Evolutionary conservation across 345 rosid species (phyloP), one percentile per base, ranked within the genome.

Genomic region (Hibiscus trionum): DNA sequence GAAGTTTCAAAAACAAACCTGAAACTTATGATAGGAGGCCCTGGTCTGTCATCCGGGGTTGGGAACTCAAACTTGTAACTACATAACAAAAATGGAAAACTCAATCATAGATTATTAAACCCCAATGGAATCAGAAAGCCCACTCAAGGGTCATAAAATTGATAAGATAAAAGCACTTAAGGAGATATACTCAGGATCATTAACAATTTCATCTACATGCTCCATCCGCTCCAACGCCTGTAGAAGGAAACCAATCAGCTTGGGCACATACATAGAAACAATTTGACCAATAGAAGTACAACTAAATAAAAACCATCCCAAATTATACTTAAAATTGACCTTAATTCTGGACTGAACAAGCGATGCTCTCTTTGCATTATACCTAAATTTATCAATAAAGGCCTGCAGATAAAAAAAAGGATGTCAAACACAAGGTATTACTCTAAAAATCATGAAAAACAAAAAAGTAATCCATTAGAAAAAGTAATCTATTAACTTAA

Each of bases 261-360:
- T 11, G 31, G 31, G 42, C 44, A 11, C 63, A 64, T 17, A 12
- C 17, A 29, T 64, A 27, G 71, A 66, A n/a, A 31, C 12, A 29
- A 71, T 24, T 14, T 44, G 39, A 47, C 4, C 65, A 16, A n/a
- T 7, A 70, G 35, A 72, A 10, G 31, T 17, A 63, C 33, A 59
- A 68, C 10, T 61, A 10, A 11, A 47, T 75, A 70, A 65, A 47
- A 49, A 62, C 17, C 53, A 75, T 50, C 66, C 59, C 14, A 62
- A 21, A 66, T 2, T 66, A 46, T 69, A 59, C 11, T 46, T 73
- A 69, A 78, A 26, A 39, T 37, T 74, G 50, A 95, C 99, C 99
- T 95, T 95, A 81, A 95, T 92, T 86, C 98, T 88, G 71, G 99
- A 95, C 87, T 95, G 99, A 77, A 95, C 99, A 80, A 95, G 99